Evolutionary conservation across 192 early-diverging fungal genomes (phyloP).

Genomic region (Umbelopsis ramanniana): DNA sequence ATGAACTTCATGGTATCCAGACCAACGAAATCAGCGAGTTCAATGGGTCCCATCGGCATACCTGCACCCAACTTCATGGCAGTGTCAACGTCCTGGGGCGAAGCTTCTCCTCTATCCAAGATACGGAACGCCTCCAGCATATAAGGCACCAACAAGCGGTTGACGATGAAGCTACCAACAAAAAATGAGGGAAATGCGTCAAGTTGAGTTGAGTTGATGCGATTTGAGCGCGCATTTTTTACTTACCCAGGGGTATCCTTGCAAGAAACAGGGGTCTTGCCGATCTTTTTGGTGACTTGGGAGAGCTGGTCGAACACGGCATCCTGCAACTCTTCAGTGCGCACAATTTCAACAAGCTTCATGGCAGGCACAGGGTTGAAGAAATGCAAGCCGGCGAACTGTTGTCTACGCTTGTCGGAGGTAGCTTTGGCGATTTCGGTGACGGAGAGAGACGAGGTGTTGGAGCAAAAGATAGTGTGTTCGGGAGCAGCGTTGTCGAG

Average conservation of each 20-base stretch:
- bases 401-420: constrained; percentile 48
- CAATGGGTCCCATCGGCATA: constrained; percentile 94
- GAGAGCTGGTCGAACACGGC: constrained; percentile 67
- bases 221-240: no score
- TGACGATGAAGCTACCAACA: constrained; percentile 92
- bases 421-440: constrained; percentile 75
- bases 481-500: constrained; percentile 76
- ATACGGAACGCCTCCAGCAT: constrained; percentile 95
- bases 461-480: constrained; percentile 83
- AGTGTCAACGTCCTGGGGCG: constrained; percentile 84
- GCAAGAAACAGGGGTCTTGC: constrained; percentile 90
- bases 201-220: no score
- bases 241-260: constrained; percentile 94
- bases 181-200: no score
- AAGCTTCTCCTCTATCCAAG: constrained; percentile 87
- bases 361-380: constrained; percentile 99
- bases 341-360: constrained; percentile 96
- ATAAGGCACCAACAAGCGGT: constrained; percentile 94
- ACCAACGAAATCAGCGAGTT: constrained; percentile 86
- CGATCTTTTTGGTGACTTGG: constrained; percentile 73
- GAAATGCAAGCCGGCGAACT: constrained; percentile 91
- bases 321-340: constrained; percentile 64
- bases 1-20: constrained; percentile 97
- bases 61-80: constrained; percentile 98
- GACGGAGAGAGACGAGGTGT: constrained; percentile 93